Evolutionary conservation across 208 protist species (phyloP).

Genomic region (Acanthamoeba triangularis): DNA sequence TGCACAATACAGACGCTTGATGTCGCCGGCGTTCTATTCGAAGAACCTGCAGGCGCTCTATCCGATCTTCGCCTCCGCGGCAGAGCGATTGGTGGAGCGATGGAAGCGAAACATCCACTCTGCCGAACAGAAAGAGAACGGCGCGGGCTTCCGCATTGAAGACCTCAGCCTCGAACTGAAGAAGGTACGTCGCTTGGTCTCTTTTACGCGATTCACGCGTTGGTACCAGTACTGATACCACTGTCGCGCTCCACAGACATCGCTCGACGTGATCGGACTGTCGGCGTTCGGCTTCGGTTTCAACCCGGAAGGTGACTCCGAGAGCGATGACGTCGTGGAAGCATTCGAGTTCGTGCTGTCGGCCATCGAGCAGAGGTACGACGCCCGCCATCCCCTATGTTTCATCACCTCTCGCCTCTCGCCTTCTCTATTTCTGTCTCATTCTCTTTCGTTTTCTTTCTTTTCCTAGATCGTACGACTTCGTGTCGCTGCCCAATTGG

Average conservation of each 20-base stretch:
- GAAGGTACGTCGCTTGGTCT: neutral
- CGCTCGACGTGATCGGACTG: neutral
- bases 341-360: slow-evolving; percentile 1
- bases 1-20: neutral
- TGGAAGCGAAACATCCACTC: neutral
- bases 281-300: neutral
- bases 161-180: slow-evolving; percentile 14
- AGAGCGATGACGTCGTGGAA: slow-evolving; percentile 25
- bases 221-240: no score
- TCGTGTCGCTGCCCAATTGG: slow-evolving; percentile 11
- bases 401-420: no score
- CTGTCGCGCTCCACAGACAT: neutral
- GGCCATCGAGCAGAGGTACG: slow-evolving; percentile 12
- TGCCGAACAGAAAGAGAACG: neutral
- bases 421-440: no score
- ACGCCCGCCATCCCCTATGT: no score
- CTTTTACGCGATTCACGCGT: neutral
- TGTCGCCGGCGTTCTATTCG: slow-evolving; percentile 17
- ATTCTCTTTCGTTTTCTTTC: no score
- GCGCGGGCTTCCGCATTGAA: neutral
- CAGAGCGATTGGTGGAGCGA: neutral
- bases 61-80: neutral
- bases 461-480: neutral
- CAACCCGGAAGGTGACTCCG: slow-evolving; percentile 2
- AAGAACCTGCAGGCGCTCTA: neutral